Percentiles rank a stretch among this genome's conserved stretches.
phyloP scores from a whole-genome alignment of 139 green algal genomes.

The Chlamydomonas schloesseri region DNA sequence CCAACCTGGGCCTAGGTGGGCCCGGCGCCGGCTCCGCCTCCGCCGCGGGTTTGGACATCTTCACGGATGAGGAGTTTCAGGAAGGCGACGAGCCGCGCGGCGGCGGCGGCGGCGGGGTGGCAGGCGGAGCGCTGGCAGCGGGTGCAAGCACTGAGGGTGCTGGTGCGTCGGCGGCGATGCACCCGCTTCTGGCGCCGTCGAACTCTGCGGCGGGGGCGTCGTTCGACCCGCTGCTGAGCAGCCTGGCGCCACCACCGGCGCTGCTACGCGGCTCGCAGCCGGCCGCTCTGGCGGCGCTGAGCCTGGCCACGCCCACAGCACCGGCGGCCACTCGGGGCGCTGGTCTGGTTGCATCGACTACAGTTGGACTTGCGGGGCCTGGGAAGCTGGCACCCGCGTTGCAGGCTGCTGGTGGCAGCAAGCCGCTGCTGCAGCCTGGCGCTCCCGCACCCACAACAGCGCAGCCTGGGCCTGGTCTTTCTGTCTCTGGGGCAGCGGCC shows the following conservation, averaged over 20 bases:
- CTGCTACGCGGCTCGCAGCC: constrained; percentile 5
- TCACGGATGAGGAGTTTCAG: constrained; percentile 82
- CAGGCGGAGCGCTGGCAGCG: too few species aligned
- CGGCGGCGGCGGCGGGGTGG: background rate
- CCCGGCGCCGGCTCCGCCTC: background rate
- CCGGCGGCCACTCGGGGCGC: too few species aligned
- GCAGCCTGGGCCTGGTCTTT: background rate
- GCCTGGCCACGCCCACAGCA: too few species aligned
- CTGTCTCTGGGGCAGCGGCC: too few species aligned
- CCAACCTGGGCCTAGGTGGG: background rate
- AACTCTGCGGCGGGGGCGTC: background rate
- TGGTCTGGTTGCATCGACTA: too few species aligned
- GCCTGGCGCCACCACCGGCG: background rate
- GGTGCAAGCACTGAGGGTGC: too few species aligned
- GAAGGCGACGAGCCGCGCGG: constrained; percentile 15
- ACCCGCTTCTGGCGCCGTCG: background rate
- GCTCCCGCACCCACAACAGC: background rate
- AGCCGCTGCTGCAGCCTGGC: too few species aligned
- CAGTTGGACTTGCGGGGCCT: too few species aligned
- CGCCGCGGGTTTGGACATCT: constrained; percentile 69
- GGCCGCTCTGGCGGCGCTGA: too few species aligned
- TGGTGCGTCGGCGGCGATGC: too few species aligned
- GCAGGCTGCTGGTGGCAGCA: too few species aligned
- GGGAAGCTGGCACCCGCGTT: too few species aligned
- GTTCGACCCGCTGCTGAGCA: constrained; percentile 7